Evolutionary conservation across 306 rosid genomes (phyloP).

Genomic region (Amphicarpaea edgeworthii): DNA sequence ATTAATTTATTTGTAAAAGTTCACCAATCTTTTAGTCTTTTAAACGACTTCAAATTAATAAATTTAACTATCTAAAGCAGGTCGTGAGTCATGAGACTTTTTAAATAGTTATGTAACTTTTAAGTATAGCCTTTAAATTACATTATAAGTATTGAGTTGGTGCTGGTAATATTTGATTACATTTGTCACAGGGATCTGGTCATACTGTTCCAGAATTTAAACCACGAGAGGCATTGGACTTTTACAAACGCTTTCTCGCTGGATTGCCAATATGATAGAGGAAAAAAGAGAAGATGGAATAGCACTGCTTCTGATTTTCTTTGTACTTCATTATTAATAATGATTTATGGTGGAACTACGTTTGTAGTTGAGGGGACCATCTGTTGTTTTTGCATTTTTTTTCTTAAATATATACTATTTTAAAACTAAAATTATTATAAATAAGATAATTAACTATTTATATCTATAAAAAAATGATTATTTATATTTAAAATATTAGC

Average conservation of each 20-base stretch:
- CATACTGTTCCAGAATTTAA: slow-evolving; percentile 97
- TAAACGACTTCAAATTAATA: no score
- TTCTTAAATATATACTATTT: no score
- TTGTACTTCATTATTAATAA: neutral
- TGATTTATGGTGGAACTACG: neutral
- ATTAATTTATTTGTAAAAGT: no score
- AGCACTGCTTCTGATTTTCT: slow-evolving; percentile 28
- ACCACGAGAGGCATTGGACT: slow-evolving; percentile 80
- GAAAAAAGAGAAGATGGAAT: neutral
- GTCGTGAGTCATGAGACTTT: neutral
- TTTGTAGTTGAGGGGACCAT: no score
- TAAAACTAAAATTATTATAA: no score
- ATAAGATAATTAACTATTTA: no score
- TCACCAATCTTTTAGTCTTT: no score
- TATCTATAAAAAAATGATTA: no score
- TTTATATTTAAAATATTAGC: no score
- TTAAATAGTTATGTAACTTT: neutral
- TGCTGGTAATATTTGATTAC: slow-evolving; percentile 35
- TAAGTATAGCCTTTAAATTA: neutral
- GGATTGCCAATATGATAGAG: slow-evolving; percentile 58
- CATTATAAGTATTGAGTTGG: neutral
- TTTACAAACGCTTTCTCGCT: slow-evolving; percentile 74
- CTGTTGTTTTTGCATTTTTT: no score
- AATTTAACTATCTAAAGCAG: no score
- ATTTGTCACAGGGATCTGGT: slow-evolving; percentile 81